Percentiles rank a stretch among this genome's conserved stretches.
Evolutionary conservation across 768 basidiomycete species (phyloP).

Genomic region (Mycena sanguinolenta): DNA sequence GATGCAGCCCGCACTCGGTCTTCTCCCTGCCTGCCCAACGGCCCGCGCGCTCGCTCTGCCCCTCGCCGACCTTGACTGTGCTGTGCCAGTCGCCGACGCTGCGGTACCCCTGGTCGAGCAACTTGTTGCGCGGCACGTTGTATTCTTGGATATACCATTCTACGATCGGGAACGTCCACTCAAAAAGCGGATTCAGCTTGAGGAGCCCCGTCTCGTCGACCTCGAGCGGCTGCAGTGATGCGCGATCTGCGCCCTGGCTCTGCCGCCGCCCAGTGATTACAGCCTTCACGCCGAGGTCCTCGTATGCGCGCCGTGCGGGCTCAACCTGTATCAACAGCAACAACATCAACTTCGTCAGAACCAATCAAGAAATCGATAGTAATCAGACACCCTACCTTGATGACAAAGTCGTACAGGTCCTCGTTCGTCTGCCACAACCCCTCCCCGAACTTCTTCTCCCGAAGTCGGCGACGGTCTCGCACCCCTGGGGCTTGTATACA

Average conservation of each 20-base stretch:
- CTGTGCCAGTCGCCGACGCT: conserved; percentile 99
- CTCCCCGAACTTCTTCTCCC: conserved; percentile 83
- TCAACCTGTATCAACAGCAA: conserved; percentile 81
- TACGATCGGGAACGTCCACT: conserved; percentile 88
- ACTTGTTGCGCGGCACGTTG: conserved; percentile 87
- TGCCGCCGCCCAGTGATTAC: conserved; percentile 96
- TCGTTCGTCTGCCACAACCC: conserved; percentile 92
- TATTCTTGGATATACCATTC: conserved; percentile 88
- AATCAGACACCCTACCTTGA: conserved; percentile 73
- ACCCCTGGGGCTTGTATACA: conserved; percentile 84
- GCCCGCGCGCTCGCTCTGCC: conserved; percentile 89
- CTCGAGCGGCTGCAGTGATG: conserved; percentile 86
- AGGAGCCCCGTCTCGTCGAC: conserved; percentile 90
- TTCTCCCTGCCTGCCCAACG: conserved; percentile 93
- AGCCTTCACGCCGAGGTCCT: conserved; percentile 79
- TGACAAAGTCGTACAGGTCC: conserved; percentile 87
- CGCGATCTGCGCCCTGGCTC: conserved; percentile 92
- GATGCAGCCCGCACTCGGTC: conserved; percentile 96
- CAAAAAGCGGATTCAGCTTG: conserved; percentile 94
- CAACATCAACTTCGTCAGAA: not conserved
- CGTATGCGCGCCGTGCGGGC: conserved; percentile 90
- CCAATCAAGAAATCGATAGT: not conserved
- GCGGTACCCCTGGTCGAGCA: conserved; percentile 92
- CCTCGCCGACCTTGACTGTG: conserved; percentile 77
- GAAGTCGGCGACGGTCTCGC: conserved; percentile 77